These are phyloP conservation scores for Cytospora paraplurivora DNA, from an alignment of 2,329 filamentous ascomycete species.

Conservation along the genomic window DNA sequence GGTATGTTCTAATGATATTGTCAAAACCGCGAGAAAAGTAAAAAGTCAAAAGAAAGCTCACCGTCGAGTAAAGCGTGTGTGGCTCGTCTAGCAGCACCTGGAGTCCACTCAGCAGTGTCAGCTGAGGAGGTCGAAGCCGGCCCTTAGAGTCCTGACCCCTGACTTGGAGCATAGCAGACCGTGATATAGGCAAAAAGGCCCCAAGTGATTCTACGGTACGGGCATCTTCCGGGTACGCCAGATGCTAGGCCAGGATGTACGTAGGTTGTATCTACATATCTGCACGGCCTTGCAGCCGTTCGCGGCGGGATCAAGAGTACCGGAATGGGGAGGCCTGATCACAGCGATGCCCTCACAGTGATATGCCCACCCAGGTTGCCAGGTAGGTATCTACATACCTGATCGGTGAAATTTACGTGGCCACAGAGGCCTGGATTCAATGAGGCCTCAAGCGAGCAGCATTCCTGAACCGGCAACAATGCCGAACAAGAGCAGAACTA, in stretches of 20 bases:
- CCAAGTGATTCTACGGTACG: background rate
- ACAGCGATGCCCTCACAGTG: too few species aligned
- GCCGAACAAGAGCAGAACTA: background rate
- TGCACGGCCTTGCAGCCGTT: background rate
- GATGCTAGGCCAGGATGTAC: too few species aligned
- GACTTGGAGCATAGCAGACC: background rate
- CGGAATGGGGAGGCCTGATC: too few species aligned
- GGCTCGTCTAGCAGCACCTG: constrained; percentile 4
- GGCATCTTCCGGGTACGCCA: constrained; percentile 9
- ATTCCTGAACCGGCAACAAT: background rate
- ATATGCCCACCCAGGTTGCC: too few species aligned
- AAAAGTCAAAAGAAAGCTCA: background rate
- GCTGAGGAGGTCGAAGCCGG: constrained; percentile 26
- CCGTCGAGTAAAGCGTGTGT: constrained; percentile 1
- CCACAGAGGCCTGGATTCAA: background rate
- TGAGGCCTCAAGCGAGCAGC: background rate
- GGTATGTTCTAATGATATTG: background rate
- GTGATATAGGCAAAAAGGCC: background rate
- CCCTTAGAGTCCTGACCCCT: constrained; percentile 11
- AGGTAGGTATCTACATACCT: too few species aligned
- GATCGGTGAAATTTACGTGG: too few species aligned
- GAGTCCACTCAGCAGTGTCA: constrained; percentile 15
- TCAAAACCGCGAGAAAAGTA: background rate
- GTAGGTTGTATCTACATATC: background rate
- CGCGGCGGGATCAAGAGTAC: too few species aligned